These are phyloP conservation scores for Lonicera japonica DNA, from an alignment of 129 eudicot genomes.

Conservation along the genomic window DNA sequence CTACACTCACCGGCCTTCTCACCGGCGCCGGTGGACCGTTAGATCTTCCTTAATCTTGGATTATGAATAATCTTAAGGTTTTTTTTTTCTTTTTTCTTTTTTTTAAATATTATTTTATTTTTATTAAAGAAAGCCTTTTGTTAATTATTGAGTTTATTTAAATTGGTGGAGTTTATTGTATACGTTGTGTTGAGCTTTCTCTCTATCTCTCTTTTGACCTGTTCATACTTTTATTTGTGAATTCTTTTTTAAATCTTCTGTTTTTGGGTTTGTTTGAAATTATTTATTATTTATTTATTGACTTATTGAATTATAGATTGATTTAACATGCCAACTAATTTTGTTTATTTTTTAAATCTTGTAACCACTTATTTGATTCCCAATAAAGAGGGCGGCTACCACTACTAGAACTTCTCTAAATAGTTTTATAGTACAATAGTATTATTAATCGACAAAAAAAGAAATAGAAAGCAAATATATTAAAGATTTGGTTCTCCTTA, in stretches of 20 bases:
- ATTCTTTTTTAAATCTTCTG: conserved; percentile 1
- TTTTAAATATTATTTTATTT: too few species aligned
- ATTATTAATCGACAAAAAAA: too few species aligned
- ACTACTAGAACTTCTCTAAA: too few species aligned
- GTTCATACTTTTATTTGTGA: not conserved
- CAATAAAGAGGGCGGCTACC: too few species aligned
- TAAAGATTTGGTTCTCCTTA: too few species aligned
- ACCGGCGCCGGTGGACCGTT: conserved; percentile 3
- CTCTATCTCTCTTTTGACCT: not conserved
- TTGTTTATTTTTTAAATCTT: too few species aligned
- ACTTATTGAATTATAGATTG: not conserved
- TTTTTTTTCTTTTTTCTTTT: not conserved
- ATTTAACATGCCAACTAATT: too few species aligned
- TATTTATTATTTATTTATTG: not conserved
- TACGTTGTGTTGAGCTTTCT: not conserved
- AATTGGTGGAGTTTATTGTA: conserved; percentile 11
- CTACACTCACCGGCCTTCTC: conserved; percentile 19
- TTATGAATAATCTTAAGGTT: too few species aligned
- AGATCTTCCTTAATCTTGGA: not conserved
- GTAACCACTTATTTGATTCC: too few species aligned
- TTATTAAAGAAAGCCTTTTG: not conserved
- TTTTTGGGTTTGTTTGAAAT: not conserved
- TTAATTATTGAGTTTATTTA: conserved; percentile 6
- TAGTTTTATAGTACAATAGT: too few species aligned
- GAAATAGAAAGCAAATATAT: too few species aligned